Percentiles rank a stretch among this genome's conserved stretches.
Conservation (phyloP, 148 eudicot species). For the Vaccinium darrowii region DNA sequence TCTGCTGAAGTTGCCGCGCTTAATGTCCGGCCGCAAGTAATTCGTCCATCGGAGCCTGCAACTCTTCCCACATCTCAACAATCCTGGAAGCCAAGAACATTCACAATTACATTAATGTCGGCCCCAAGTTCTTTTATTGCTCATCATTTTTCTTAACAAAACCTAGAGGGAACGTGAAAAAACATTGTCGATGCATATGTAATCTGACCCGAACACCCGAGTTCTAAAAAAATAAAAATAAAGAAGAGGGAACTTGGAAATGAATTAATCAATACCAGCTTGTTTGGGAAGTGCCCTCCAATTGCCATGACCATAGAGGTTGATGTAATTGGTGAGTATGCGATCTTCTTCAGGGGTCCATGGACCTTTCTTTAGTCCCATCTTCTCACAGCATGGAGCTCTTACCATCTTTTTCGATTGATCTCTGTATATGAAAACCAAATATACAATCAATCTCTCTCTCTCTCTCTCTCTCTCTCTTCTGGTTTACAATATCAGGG, state of each 20-base stretch:
- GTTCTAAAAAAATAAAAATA: background rate
- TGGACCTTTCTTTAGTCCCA: constrained; percentile 46
- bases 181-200: no score
- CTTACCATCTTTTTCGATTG: constrained; percentile 31
- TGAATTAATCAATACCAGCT: constrained; percentile 15
- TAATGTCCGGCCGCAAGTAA: constrained; percentile 69
- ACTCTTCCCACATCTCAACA: constrained; percentile 78
- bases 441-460: no score
- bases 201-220: no score
- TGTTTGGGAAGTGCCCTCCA: constrained; percentile 46
- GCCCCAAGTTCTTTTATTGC: background rate
- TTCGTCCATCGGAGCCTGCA: constrained; percentile 72
- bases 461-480: background rate
- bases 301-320: constrained; percentile 29
- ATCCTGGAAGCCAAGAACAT: constrained; percentile 32
- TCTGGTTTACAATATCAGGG: no score
- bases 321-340: constrained; percentile 25
- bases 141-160: no score
- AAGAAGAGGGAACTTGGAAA: no score
- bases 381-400: constrained; percentile 47
- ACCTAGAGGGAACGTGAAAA: no score
- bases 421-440: background rate
- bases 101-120: background rate
- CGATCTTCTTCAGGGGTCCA: constrained; percentile 45
- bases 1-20: constrained; percentile 61